These are phyloP conservation scores for Aspergillus neoniger DNA, from an alignment of 2,329 filamentous ascomycete genomes.

Conservation along the genomic window DNA sequence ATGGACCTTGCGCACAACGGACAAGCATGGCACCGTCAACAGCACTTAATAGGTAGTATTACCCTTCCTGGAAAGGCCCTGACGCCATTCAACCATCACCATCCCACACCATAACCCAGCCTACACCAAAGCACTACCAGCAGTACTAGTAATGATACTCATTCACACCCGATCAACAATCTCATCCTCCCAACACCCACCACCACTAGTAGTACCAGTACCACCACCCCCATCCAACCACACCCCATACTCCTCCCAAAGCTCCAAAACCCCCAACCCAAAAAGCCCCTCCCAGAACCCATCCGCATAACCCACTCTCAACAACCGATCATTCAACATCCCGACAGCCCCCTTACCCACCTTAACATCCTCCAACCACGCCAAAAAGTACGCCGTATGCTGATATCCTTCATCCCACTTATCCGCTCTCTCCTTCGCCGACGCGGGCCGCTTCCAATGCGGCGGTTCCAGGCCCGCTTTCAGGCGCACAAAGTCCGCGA, in stretches of 20 bases:
- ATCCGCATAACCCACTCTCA: conserved; percentile 38
- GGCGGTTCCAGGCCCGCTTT: conserved; percentile 71
- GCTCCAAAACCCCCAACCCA: conserved; percentile 63
- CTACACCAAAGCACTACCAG: background rate
- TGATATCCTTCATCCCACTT: conserved; percentile 91
- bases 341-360: conserved; percentile 67
- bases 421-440: conserved; percentile 51
- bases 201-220: conserved; percentile 2
- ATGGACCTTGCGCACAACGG: conserved; percentile 10
- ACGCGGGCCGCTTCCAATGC: conserved; percentile 70
- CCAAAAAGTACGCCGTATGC: conserved; percentile 85
- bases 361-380: conserved; percentile 77
- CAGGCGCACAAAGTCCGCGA: conserved; percentile 90
- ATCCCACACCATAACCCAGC: background rate
- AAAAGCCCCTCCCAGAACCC: conserved; percentile 55
- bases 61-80: background rate
- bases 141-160: background rate
- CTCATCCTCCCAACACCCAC: conserved; percentile 30
- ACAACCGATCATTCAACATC: conserved; percentile 46
- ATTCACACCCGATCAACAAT: conserved; percentile 24
- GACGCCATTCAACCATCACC: background rate
- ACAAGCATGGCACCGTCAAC: background rate
- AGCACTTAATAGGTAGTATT: too few relatives aligned
- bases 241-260: conserved; percentile 74
- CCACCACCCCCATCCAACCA: conserved; percentile 43